A percentile compares a stretch with the other conserved stretches of the same genome.
Conservation (phyloP, 768 basidiomycete species). For the Paxillus ammoniavirescens region DNA sequence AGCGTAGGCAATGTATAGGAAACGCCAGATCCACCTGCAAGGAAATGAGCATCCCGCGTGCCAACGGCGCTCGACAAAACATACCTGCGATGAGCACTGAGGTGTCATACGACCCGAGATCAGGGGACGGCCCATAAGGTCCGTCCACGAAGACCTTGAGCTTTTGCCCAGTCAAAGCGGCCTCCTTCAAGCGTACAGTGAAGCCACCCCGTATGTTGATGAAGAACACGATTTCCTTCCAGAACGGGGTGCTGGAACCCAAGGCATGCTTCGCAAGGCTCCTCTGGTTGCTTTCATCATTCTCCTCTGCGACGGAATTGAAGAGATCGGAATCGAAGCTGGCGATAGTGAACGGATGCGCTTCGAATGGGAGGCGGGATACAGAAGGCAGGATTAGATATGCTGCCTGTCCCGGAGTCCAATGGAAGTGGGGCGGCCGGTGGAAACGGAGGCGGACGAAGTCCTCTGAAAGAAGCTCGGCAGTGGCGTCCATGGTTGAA, state of each 20-base stretch:
- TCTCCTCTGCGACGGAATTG: not conserved
- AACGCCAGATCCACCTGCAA: constrained; percentile 43
- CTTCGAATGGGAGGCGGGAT: constrained; percentile 41
- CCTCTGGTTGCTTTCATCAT: constrained; percentile 3
- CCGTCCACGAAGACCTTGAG: constrained; percentile 54
- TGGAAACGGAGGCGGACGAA: constrained; percentile 43
- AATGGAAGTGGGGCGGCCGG: constrained; percentile 44
- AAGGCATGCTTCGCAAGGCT: not conserved
- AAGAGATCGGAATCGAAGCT: constrained; percentile 26
- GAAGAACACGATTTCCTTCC: constrained; percentile 49
- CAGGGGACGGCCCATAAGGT: constrained; percentile 46
- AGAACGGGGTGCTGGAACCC: constrained; percentile 9
- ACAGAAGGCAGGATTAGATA: constrained; percentile 48
- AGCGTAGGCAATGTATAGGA: constrained; percentile 42
- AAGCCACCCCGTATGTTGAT: constrained; percentile 55
- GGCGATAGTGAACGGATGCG: constrained; percentile 59
- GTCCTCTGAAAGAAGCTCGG: constrained; percentile 41
- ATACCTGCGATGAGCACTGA: constrained; percentile 48
- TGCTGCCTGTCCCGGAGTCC: constrained; percentile 49
- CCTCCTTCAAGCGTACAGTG: constrained; percentile 43
- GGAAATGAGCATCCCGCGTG: not conserved
- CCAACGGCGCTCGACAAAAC: not conserved
- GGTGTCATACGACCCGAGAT: constrained; percentile 38
- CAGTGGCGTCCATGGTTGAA: constrained; percentile 31
- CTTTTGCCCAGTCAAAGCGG: constrained; percentile 23